phyloP scores from a whole-genome alignment of 305 asterid species.

The Withania somnifera region DNA sequence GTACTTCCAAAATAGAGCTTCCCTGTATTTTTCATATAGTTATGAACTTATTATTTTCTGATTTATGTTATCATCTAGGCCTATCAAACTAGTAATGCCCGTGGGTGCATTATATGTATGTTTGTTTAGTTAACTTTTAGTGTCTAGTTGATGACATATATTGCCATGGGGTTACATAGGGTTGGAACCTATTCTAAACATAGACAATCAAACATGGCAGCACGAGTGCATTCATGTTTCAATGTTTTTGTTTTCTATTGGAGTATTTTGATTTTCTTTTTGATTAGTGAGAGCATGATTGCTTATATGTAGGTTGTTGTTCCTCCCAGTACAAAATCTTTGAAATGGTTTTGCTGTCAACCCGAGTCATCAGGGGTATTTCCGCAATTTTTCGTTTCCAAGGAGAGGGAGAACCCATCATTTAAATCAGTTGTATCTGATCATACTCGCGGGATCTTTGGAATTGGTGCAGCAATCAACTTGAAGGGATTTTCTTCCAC shows the following conservation, averaged over 20 bases:
- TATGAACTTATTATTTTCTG: neutral
- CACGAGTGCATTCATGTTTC: neutral
- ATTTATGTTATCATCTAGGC: neutral
- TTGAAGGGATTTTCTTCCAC: slow-evolving; percentile 42
- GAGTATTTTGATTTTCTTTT: neutral
- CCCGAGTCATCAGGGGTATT: slow-evolving; percentile 55
- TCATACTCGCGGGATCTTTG: slow-evolving; percentile 76
- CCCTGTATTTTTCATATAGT: neutral
- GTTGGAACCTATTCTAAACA: neutral
- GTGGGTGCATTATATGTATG: neutral
- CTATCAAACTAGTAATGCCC: neutral
- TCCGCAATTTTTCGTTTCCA: slow-evolving; percentile 70
- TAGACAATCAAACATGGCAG: neutral
- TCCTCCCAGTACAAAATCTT: slow-evolving; percentile 88
- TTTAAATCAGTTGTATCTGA: slow-evolving; percentile 57
- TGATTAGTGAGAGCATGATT: neutral
- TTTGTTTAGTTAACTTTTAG: neutral
- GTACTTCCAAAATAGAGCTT: slow-evolving; percentile 12
- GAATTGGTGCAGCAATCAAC: slow-evolving; percentile 73
- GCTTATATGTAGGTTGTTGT: slow-evolving; percentile 60
- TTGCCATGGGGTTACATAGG: neutral
- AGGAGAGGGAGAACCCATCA: slow-evolving; percentile 49
- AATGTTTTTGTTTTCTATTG: neutral
- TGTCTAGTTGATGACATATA: neutral
- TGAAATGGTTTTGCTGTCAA: slow-evolving; percentile 83